Evolutionary conservation across 129 eudicot species (phyloP).

Genomic region (Helianthus annuus): HanXRQr2.0-SUNRISE NC_035439.2:91898865-91899364

Average conservation of each 20-base stretch:
- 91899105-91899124: conserved; percentile 54
- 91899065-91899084: conserved; percentile 65
- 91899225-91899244: conserved; percentile 39
- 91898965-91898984: conserved; percentile 22
- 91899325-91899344: conserved; percentile 42
- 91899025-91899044: conserved; percentile 54
- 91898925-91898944: conserved; percentile 40
- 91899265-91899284: conserved; percentile 13
- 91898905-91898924: conserved; percentile 32
- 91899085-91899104: conserved; percentile 2
- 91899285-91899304: background rate
- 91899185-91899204: background rate
- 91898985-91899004: conserved; percentile 56
- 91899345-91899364: background rate
- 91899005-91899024: conserved; percentile 37
- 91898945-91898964: conserved; percentile 53
- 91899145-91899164: background rate
- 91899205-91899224: conserved; percentile 45
- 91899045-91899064: conserved; percentile 59
- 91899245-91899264: conserved; percentile 53
- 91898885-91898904: conserved; percentile 48
- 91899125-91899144: conserved; percentile 50
- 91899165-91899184: background rate
- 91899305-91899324: conserved; percentile 32
- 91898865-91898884: conserved; percentile 58